Conservation (phyloP, 495 filamentous ascomycete species). For the Glutinoglossum americanum region DNA sequence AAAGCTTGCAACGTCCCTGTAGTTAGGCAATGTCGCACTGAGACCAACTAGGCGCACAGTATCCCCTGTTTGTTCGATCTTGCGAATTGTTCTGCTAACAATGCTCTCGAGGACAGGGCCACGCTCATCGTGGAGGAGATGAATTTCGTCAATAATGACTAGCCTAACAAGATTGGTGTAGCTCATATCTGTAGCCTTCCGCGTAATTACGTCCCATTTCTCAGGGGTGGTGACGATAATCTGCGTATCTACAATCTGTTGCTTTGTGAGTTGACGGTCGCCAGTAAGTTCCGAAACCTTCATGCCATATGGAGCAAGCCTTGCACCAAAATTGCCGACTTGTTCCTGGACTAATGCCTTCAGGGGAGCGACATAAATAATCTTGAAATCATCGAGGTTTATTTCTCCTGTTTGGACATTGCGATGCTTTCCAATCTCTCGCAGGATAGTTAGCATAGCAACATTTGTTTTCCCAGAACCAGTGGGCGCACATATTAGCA, state of each 20-base stretch:
- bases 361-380: conserved; percentile 81
- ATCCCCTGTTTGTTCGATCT: conserved; percentile 81
- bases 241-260: conserved; percentile 93
- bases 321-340: conserved; percentile 86
- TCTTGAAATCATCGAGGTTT: conserved; percentile 89
- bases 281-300: conserved; percentile 84
- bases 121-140: conserved; percentile 91
- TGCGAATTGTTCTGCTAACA: conserved; percentile 80
- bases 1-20: conserved; percentile 89
- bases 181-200: conserved; percentile 89
- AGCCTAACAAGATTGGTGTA: conserved; percentile 93
- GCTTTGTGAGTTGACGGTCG: conserved; percentile 95
- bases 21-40: conserved; percentile 90
- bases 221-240: conserved; percentile 97
- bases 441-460: conserved; percentile 87
- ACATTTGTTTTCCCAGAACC: conserved; percentile 98
- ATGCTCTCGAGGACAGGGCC: conserved; percentile 94
- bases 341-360: conserved; percentile 95
- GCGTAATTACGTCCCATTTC: conserved; percentile 98
- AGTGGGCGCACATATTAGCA: conserved; percentile 93
- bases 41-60: conserved; percentile 79
- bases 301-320: conserved; percentile 78
- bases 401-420: conserved; percentile 75
- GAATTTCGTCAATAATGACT: conserved; percentile 94
- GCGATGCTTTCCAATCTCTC: conserved; percentile 90